These are phyloP conservation scores for Sarocladiaceae sp. DNA, from an alignment of 2,329 filamentous ascomycete genomes.

Conservation along the genomic window DNA sequence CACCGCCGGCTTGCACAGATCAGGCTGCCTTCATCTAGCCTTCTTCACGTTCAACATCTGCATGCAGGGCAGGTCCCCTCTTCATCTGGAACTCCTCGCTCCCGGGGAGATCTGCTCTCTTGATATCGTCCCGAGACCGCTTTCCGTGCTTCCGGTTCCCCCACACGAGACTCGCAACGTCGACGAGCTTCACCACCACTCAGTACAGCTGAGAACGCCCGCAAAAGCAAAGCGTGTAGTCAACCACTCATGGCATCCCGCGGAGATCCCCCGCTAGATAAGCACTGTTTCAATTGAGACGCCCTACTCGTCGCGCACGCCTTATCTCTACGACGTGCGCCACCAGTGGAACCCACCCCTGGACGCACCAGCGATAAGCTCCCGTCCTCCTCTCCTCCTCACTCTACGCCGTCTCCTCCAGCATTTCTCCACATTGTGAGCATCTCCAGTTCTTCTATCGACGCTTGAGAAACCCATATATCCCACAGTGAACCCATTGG, in stretches of 20 bases:
- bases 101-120: constrained; percentile 1
- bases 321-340: constrained; percentile 8
- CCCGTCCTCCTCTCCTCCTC: background rate
- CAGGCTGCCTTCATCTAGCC: too few relatives aligned
- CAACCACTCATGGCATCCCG: background rate
- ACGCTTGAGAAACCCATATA: background rate
- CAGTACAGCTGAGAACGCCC: background rate
- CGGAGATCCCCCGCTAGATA: constrained; percentile 8
- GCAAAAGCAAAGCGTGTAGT: too few relatives aligned
- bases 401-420: background rate
- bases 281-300: background rate
- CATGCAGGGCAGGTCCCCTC: background rate
- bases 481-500: background rate
- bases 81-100: background rate
- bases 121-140: background rate
- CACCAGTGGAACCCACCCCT: constrained; percentile 7
- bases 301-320: background rate
- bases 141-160: background rate
- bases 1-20: background rate
- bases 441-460: constrained; percentile 3
- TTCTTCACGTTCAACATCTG: background rate
- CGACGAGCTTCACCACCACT: background rate
- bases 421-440: background rate
- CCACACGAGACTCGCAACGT: background rate
- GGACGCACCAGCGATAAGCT: background rate